Percentiles rank a stretch among this genome's conserved stretches.
Conservation (phyloP, 495 filamentous ascomycete species). For the Lepidopterella palustris region DNA sequence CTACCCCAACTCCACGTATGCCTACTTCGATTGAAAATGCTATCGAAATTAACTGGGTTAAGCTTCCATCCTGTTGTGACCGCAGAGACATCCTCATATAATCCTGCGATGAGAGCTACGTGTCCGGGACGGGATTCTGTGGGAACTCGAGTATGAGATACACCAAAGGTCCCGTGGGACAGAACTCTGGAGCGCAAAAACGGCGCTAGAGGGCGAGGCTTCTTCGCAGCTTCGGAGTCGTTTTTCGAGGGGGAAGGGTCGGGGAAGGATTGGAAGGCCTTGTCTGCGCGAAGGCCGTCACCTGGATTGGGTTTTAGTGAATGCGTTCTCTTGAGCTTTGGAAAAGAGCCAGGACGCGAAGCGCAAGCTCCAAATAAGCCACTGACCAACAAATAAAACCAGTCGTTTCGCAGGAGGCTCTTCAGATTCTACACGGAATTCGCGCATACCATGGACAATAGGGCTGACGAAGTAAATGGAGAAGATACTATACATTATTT, state of each 20-base stretch:
- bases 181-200: conserved; percentile 87
- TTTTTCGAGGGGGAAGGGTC: conserved; percentile 71
- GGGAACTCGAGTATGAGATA: conserved; percentile 95
- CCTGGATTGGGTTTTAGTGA: conserved; percentile 41
- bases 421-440: conserved; percentile 63
- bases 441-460: conserved; percentile 90
- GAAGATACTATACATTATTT: conserved; percentile 63
- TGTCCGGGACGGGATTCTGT: conserved; percentile 97
- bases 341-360: neutral
- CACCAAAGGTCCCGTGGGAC: conserved; percentile 91
- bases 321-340: conserved; percentile 27
- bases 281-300: conserved; percentile 94
- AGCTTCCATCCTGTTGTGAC: conserved; percentile 98
- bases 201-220: conserved; percentile 74
- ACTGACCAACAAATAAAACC: conserved; percentile 84
- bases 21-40: conserved; percentile 91
- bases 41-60: conserved; percentile 98
- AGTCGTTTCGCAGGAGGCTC: conserved; percentile 82
- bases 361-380: neutral
- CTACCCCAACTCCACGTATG: conserved; percentile 99
- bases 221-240: conserved; percentile 42
- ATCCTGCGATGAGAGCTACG: conserved; percentile 92
- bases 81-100: conserved; percentile 97
- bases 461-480: conserved; percentile 99
- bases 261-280: conserved; percentile 89